Evolutionary conservation across 495 filamentous ascomycete species (phyloP).

Genomic region (Echria macrotheca): DNA sequence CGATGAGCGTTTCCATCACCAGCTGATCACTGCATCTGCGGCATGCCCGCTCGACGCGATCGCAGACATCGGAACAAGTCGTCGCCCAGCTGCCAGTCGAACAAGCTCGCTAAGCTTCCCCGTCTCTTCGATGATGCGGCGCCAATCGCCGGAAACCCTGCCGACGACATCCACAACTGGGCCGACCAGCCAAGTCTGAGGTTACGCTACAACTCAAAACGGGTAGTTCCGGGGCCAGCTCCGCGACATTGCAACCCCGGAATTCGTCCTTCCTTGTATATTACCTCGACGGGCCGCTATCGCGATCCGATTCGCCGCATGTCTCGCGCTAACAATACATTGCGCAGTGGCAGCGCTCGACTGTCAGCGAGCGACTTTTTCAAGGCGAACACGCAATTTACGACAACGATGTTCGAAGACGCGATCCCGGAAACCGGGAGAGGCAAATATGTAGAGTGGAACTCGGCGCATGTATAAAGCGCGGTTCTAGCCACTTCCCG

Average conservation of each 20-base stretch:
- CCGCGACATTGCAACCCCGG: constrained; percentile 26
- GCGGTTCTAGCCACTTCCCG: neutral
- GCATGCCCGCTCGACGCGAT: too few relatives aligned
- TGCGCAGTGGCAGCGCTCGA: neutral
- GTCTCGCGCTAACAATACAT: neutral
- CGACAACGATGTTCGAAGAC: neutral
- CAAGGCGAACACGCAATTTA: neutral
- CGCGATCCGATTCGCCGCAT: constrained; percentile 10
- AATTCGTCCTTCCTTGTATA: constrained; percentile 6
- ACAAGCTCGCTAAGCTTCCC: constrained; percentile 5
- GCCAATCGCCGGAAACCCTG: constrained; percentile 6
- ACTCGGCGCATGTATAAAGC: neutral
- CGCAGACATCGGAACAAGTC: too few relatives aligned
- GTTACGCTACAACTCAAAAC: constrained; percentile 11
- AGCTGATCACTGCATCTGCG: too few relatives aligned
- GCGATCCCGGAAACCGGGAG: constrained; percentile 7
- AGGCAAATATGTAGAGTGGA: neutral
- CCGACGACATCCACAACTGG: constrained; percentile 9
- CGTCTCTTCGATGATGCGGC: neutral
- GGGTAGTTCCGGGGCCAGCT: constrained; percentile 12
- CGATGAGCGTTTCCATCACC: too few relatives aligned
- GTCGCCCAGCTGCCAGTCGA: too few relatives aligned
- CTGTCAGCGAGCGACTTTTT: neutral
- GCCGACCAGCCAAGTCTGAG: neutral
- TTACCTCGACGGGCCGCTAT: constrained; percentile 21